Evolutionary conservation across 1,284 basidiomycete species (phyloP).

Genomic region (Gomphus bonarii): DNA sequence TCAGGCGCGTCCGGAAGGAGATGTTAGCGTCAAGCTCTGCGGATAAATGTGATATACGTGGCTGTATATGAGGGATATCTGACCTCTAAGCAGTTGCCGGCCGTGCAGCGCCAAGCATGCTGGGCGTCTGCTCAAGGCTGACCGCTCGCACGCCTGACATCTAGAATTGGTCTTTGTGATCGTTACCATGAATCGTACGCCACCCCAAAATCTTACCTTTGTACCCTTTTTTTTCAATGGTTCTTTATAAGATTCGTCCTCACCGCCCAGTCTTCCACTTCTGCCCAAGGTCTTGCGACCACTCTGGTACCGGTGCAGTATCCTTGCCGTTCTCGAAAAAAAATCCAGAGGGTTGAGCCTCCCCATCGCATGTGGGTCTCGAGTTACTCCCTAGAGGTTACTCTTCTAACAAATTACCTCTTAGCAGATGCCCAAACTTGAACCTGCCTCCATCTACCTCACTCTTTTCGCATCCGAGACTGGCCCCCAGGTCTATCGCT

Average conservation of each 20-base stretch:
- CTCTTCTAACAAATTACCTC: not conserved
- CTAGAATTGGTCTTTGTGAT: constrained; percentile 4
- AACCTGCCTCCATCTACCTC: constrained; percentile 8
- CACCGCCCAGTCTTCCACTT: not conserved
- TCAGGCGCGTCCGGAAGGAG: too few relatives aligned
- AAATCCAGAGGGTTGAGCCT: not conserved
- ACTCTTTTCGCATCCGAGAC: constrained; percentile 4
- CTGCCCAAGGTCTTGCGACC: not conserved
- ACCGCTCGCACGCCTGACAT: not conserved
- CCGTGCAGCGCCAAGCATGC: not conserved
- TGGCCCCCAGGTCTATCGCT: not conserved
- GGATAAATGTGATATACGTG: too few relatives aligned
- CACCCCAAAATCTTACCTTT: constrained; percentile 2
- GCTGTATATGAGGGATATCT: too few relatives aligned
- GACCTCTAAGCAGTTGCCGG: not conserved
- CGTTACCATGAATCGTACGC: constrained; percentile 1
- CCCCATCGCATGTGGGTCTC: not conserved
- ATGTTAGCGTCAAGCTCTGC: too few relatives aligned
- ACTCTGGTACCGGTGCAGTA: not conserved
- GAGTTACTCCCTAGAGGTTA: not conserved
- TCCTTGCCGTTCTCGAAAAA: not conserved
- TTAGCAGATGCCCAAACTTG: constrained; percentile 2
- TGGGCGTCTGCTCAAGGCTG: not conserved
- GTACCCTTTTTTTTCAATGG: not conserved
- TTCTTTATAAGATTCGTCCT: not conserved